Percentiles rank a stretch among this genome's conserved stretches.
Evolutionary conservation across 495 filamentous ascomycete genomes (phyloP).

Genomic region (Penicillium pancosmium): DNA sequence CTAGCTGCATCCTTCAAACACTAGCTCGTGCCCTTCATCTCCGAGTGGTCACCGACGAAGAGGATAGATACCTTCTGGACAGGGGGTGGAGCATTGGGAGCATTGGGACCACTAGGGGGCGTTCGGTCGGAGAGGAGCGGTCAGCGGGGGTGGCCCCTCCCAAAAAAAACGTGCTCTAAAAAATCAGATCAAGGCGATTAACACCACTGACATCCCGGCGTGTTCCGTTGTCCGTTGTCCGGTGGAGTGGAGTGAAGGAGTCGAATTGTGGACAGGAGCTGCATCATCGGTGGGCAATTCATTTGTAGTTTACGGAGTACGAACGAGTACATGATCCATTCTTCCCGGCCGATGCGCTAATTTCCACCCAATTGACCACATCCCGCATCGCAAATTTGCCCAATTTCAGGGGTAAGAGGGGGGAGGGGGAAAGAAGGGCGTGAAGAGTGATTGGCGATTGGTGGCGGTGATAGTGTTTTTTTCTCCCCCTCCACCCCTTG

Average conservation of each 20-base stretch:
- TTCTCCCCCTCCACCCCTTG: too few species aligned
- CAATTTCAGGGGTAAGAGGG: background rate
- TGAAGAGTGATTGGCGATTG: background rate
- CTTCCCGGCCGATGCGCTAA: too few species aligned
- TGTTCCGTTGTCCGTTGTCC: conserved; percentile 14
- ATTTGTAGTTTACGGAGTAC: too few species aligned
- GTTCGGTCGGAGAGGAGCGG: background rate
- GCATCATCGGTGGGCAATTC: too few species aligned
- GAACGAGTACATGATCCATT: too few species aligned
- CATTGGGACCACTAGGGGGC: too few species aligned
- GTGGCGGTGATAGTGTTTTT: background rate
- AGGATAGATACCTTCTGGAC: too few species aligned
- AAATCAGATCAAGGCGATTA: background rate
- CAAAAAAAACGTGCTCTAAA: conserved; percentile 2
- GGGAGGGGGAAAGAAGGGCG: background rate
- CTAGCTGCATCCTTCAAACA: conserved; percentile 9
- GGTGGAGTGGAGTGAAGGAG: background rate
- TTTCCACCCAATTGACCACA: too few species aligned
- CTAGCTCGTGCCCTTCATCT: conserved; percentile 10
- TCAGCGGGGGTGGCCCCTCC: background rate
- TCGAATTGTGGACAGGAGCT: too few species aligned
- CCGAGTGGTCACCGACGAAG: background rate
- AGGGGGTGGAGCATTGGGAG: too few species aligned
- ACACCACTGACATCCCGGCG: conserved; percentile 19
- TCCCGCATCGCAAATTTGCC: background rate